A percentile compares a stretch with the other conserved stretches of the same genome.
Evolutionary conservation across 164 flowering plant species (phyloP).

Genomic region (Piper longum): DNA sequence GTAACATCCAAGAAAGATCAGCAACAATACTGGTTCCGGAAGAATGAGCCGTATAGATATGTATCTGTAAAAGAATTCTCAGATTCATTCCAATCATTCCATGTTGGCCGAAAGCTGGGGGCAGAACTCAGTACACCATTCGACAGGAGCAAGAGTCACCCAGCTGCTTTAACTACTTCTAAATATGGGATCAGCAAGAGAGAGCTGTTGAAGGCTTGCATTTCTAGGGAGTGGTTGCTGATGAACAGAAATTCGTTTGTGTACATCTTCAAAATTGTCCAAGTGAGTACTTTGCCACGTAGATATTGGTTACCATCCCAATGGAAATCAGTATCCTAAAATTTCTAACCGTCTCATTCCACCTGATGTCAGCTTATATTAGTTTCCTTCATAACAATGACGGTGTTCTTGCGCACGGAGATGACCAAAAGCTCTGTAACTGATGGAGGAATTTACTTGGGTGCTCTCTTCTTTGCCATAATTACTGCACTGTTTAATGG

Average conservation of each 20-base stretch:
- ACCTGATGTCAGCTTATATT: constrained; percentile 4
- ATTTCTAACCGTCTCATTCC: background rate
- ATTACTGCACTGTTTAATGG: constrained; percentile 6
- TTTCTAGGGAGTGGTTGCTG: constrained; percentile 41
- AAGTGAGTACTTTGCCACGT: constrained; percentile 19
- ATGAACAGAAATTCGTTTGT: constrained; percentile 69
- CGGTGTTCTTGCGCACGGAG: constrained; percentile 10
- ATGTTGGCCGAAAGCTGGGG: constrained; percentile 29
- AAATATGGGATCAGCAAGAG: constrained; percentile 45
- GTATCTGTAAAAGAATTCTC: constrained; percentile 36
- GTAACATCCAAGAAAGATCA: constrained; percentile 14
- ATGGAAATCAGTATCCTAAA: background rate
- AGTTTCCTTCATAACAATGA: constrained; percentile 7
- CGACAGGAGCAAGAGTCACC: constrained; percentile 50
- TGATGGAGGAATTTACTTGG: constrained; percentile 9
- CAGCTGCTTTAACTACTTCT: constrained; percentile 40
- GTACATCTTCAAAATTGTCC: constrained; percentile 39
- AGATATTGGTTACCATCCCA: no score
- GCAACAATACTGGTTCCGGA: constrained; percentile 7
- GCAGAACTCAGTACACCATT: constrained; percentile 42
- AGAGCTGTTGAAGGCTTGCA: constrained; percentile 46
- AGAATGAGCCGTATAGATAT: constrained; percentile 14
- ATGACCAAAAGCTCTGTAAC: constrained; percentile 6
- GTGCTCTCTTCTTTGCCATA: constrained; percentile 9
- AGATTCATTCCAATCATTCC: constrained; percentile 51